These are phyloP conservation scores for Trypanosoma lewisi DNA, from an alignment of 208 protist species.

Conservation along the genomic window DNA sequence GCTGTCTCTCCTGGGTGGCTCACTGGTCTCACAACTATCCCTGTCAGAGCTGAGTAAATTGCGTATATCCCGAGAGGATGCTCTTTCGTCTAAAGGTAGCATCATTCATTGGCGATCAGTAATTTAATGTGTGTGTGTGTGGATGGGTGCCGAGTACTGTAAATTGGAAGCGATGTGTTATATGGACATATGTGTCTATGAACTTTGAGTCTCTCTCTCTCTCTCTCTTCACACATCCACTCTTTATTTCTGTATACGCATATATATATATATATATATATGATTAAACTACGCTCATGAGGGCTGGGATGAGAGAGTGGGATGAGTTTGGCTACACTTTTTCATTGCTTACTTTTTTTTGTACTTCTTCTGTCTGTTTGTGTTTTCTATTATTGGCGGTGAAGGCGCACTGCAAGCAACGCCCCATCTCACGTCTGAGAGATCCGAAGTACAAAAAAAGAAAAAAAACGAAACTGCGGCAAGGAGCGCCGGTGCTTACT, in stretches of 20 bases:
- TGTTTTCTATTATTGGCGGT: neutral
- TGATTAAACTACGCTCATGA: no score
- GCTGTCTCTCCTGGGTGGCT: slow-evolving; percentile 54
- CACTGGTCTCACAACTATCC: slow-evolving; percentile 46
- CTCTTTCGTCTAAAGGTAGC: slow-evolving; percentile 41
- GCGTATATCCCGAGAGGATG: slow-evolving; percentile 44
- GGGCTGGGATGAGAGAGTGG: no score
- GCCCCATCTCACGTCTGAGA: no score
- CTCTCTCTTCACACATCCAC: no score
- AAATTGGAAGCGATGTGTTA: no score
- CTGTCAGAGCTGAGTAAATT: slow-evolving; percentile 40
- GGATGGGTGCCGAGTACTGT: neutral
- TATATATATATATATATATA: no score
- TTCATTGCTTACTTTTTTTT: slow-evolving; percentile 12
- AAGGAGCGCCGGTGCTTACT: neutral
- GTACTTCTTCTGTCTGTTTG: slow-evolving; percentile 5
- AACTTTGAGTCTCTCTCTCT: no score
- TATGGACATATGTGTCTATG: no score
- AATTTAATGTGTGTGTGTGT: slow-evolving; percentile 20
- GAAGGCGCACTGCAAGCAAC: neutral
- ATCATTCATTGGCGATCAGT: slow-evolving; percentile 54
- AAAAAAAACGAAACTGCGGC: neutral
- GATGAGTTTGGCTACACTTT: no score
- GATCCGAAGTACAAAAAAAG: neutral
- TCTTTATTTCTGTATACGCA: no score